phyloP scores from a whole-genome alignment of 495 filamentous ascomycete genomes.

The Talaromyces adpressus region DNA sequence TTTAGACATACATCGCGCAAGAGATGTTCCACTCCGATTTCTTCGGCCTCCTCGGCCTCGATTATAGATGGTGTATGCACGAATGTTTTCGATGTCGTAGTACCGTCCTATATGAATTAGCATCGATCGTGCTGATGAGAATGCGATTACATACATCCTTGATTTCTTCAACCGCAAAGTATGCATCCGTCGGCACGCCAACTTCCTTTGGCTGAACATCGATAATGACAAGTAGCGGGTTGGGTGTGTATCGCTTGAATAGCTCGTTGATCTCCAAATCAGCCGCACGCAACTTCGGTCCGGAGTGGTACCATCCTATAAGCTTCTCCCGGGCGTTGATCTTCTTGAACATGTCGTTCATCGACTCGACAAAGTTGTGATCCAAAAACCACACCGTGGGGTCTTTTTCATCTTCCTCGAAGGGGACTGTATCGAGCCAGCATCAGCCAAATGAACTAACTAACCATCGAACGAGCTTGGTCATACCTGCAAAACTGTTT shows the following conservation, averaged over 20 bases:
- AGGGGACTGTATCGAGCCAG: constrained; percentile 55
- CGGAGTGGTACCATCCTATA: constrained; percentile 99
- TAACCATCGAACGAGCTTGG: neutral
- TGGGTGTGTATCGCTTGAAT: constrained; percentile 97
- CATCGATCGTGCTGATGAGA: neutral
- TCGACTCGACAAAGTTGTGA: constrained; percentile 98
- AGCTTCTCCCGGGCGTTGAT: constrained; percentile 98
- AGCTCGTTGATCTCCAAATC: constrained; percentile 99
- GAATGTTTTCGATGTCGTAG: constrained; percentile 93
- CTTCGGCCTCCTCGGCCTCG: constrained; percentile 97
- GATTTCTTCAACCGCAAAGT: constrained; percentile 99
- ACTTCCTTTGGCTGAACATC: constrained; percentile 98
- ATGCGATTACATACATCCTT: constrained; percentile 70
- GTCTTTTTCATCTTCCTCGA: constrained; percentile 98
- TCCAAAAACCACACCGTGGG: constrained; percentile 98
- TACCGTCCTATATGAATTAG: constrained; percentile 66
- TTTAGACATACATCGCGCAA: constrained; percentile 70
- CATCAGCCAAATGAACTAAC: neutral
- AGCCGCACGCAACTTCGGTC: constrained; percentile 91
- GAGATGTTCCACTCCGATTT: constrained; percentile 97
- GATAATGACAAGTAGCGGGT: constrained; percentile 93
- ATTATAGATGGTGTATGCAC: constrained; percentile 99
- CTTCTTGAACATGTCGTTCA: constrained; percentile 99
- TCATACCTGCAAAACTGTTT: constrained; percentile 94
- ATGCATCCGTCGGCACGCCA: constrained; percentile 95